Evolutionary conservation across 768 basidiomycete species (phyloP).

Genomic region (Stropharia rugosoannulata): DNA sequence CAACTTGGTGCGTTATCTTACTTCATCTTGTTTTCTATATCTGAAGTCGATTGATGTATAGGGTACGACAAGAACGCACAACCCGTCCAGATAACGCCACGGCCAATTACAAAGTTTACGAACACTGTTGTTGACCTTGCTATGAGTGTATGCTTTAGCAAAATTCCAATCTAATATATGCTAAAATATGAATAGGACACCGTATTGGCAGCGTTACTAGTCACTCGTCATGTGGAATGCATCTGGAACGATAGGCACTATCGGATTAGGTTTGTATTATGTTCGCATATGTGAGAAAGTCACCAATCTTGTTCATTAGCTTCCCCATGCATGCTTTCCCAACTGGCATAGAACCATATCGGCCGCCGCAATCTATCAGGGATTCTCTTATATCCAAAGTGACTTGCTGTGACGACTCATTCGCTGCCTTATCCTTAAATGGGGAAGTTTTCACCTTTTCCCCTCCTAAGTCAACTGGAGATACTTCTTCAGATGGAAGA

Average conservation of each 20-base stretch:
- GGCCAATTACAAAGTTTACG: constrained; percentile 77
- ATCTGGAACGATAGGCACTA: constrained; percentile 75
- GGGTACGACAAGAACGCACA: constrained; percentile 78
- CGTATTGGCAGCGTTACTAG: constrained; percentile 79
- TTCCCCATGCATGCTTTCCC: constrained; percentile 82
- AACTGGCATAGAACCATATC: constrained; percentile 71
- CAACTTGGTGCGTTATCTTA: constrained; percentile 66
- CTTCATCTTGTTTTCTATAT: neutral
- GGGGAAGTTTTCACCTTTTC: constrained; percentile 93
- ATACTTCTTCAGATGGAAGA: constrained; percentile 30
- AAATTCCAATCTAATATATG: neutral
- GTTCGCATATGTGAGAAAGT: neutral
- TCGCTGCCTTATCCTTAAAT: constrained; percentile 79
- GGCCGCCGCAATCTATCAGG: constrained; percentile 74
- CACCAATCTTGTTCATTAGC: constrained; percentile 28
- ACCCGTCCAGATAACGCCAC: constrained; percentile 73
- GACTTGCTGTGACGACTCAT: constrained; percentile 71
- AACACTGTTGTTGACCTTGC: constrained; percentile 71
- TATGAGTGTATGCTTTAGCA: constrained; percentile 54
- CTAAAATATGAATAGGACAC: constrained; percentile 52
- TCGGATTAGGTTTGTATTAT: constrained; percentile 64
- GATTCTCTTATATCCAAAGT: constrained; percentile 79
- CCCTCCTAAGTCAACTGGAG: constrained; percentile 29
- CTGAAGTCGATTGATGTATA: constrained; percentile 21
- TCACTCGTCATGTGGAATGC: constrained; percentile 80